These are phyloP conservation scores for Lomentospora prolificans DNA, from an alignment of 2,329 filamentous ascomycete species.

Conservation along the genomic window DNA sequence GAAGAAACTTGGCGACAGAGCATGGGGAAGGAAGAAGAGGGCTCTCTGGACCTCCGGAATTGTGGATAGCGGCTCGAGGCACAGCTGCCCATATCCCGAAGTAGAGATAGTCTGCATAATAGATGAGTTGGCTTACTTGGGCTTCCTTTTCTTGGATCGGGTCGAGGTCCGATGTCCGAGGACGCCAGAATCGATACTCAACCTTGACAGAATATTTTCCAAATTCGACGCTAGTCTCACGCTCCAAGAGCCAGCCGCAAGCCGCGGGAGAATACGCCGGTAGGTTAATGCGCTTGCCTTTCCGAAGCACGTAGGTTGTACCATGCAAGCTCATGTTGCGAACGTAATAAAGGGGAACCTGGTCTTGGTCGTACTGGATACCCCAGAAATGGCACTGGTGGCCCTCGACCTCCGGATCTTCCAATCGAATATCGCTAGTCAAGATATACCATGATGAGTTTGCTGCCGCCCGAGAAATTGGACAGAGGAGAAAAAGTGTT, in stretches of 20 bases:
- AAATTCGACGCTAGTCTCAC: background rate
- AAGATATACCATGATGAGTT: background rate
- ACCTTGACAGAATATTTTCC: background rate
- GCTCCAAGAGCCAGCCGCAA: slow-evolving; percentile 3
- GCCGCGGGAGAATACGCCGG: background rate
- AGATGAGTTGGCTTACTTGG: slow-evolving; percentile 2
- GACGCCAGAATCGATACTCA: background rate
- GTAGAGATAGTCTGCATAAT: too few species aligned
- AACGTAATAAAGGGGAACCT: background rate
- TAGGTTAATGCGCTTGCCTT: background rate
- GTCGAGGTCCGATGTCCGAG: background rate
- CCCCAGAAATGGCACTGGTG: background rate
- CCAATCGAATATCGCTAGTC: background rate
- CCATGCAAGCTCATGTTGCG: background rate
- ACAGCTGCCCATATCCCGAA: too few species aligned
- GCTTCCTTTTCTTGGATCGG: slow-evolving; percentile 1
- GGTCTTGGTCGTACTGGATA: background rate
- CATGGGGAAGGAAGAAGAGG: too few species aligned
- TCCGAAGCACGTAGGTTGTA: background rate
- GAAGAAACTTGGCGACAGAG: too few species aligned
- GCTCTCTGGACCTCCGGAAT: background rate
- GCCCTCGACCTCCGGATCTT: background rate
- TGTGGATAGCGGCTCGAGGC: background rate
- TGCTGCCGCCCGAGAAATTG: background rate
- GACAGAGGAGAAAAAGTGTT: too few species aligned